Evolutionary conservation across 345 rosid species (phyloP).

Genomic region (Moringa oleifera): DNA sequence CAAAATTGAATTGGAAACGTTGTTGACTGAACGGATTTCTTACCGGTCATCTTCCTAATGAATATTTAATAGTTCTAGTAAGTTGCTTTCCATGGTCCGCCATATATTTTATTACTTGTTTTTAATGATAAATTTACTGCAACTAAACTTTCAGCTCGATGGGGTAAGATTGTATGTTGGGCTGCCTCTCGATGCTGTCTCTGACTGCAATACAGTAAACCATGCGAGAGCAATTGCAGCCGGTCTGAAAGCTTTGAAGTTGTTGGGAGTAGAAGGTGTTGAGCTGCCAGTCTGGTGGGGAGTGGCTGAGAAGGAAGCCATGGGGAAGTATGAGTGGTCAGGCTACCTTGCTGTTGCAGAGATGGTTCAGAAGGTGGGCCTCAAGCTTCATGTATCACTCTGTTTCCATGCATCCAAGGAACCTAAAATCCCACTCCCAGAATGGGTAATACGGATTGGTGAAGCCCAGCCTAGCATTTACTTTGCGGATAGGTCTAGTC

Average conservation of each 20-base stretch:
- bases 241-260: conserved; percentile 80
- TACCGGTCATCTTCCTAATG: background rate
- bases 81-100: background rate
- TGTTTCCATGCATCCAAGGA: conserved; percentile 56
- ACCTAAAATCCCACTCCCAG: conserved; percentile 53
- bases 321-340: conserved; percentile 79
- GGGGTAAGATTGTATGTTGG: conserved; percentile 69
- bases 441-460: conserved; percentile 61
- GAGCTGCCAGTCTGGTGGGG: conserved; percentile 98
- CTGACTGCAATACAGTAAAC: conserved; percentile 50
- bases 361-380: conserved; percentile 67
- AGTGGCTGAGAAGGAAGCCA: conserved; percentile 75
- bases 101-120: background rate
- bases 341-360: conserved; percentile 75
- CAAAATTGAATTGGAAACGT: no score
- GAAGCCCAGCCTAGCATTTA: conserved; percentile 48
- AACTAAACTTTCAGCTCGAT: conserved; percentile 35
- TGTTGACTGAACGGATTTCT: background rate
- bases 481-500: conserved; percentile 53
- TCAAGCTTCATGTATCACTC: conserved; percentile 76
- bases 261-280: conserved; percentile 82
- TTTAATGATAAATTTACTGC: background rate
- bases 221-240: conserved; percentile 71
- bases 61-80: background rate
- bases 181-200: conserved; percentile 74